Percentiles rank a stretch among this genome's conserved stretches.
phyloP scores from a whole-genome alignment of 2,329 filamentous ascomycete species.

The Hypoxylon sp. region DNA sequence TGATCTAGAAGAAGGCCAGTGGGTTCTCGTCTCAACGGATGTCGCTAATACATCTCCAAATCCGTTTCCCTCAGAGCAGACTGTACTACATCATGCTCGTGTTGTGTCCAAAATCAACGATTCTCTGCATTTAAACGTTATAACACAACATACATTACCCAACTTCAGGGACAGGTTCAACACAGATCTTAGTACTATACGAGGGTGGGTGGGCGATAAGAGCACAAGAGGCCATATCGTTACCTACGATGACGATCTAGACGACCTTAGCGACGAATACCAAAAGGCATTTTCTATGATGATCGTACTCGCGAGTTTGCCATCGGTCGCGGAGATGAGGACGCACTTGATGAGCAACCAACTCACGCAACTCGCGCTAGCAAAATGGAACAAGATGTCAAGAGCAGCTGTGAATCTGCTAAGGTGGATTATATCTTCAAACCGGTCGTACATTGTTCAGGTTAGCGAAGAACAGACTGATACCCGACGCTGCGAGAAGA shows the following conservation, averaged over 20 bases:
- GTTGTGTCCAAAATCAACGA: conserved; percentile 23
- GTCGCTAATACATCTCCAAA: not conserved
- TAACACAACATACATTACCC: conserved; percentile 41
- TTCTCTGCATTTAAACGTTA: conserved; percentile 42
- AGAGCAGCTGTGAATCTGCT: conserved; percentile 77
- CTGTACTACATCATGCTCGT: conserved; percentile 48
- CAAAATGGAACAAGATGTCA: conserved; percentile 69
- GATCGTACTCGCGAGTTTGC: conserved; percentile 71
- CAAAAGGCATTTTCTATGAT: conserved; percentile 67
- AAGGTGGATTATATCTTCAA: conserved; percentile 91
- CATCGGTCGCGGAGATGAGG: conserved; percentile 72
- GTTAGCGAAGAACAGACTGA: conserved; percentile 65
- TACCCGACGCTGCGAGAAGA: conserved; percentile 61
- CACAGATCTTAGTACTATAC: not conserved
- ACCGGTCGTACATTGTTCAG: conserved; percentile 87
- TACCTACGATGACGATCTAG: conserved; percentile 70
- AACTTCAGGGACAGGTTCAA: not conserved
- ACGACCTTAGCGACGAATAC: conserved; percentile 60
- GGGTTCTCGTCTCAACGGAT: conserved; percentile 46
- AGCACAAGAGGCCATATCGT: conserved; percentile 45
- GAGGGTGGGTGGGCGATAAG: not conserved
- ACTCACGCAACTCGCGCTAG: conserved; percentile 55
- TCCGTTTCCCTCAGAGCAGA: too few species aligned
- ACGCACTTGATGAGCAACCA: conserved; percentile 60
- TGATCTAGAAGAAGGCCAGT: conserved; percentile 43